phyloP scores from a whole-genome alignment of 192 early-diverging fungal species.

The Rhizoclosmatium sp. region DNA sequence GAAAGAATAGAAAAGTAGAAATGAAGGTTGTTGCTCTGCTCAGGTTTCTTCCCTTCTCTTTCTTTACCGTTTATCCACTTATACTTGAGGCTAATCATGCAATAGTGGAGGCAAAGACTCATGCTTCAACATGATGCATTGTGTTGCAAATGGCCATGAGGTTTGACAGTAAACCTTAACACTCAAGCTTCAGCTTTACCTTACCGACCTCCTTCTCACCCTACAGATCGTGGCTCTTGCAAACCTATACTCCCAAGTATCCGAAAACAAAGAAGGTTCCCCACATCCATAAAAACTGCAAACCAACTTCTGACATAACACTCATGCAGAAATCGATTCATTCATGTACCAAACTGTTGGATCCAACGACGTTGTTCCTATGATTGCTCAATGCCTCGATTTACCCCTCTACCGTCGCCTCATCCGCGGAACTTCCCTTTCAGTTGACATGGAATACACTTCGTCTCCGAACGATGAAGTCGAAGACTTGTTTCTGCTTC shows the following conservation, averaged over 20 bases:
- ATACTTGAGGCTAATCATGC: background rate
- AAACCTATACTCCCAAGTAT: constrained; percentile 82
- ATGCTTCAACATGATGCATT: constrained; percentile 95
- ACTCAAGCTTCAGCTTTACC: too few species aligned
- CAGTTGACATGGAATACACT: constrained; percentile 72
- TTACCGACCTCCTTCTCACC: background rate
- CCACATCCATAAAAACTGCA: background rate
- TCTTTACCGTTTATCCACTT: background rate
- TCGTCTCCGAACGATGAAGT: constrained; percentile 85
- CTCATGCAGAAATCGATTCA: constrained; percentile 80
- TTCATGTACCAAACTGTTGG: constrained; percentile 99
- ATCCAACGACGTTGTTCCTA: constrained; percentile 80
- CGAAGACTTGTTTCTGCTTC: constrained; percentile 86
- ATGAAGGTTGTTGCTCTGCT: constrained; percentile 52
- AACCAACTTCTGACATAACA: background rate
- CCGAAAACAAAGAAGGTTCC: constrained; percentile 66
- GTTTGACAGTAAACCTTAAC: background rate
- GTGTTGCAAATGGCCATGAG: constrained; percentile 90
- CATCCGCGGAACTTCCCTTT: constrained; percentile 74
- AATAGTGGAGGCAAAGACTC: constrained; percentile 96
- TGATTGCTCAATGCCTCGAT: constrained; percentile 82
- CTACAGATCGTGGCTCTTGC: constrained; percentile 82
- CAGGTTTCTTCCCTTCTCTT: constrained; percentile 21
- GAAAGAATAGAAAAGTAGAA: background rate
- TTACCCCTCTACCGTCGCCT: constrained; percentile 83